Base-by-base conservation (phyloP, 768 basidiomycete species). In the Tremella yokohamensis region DNA sequence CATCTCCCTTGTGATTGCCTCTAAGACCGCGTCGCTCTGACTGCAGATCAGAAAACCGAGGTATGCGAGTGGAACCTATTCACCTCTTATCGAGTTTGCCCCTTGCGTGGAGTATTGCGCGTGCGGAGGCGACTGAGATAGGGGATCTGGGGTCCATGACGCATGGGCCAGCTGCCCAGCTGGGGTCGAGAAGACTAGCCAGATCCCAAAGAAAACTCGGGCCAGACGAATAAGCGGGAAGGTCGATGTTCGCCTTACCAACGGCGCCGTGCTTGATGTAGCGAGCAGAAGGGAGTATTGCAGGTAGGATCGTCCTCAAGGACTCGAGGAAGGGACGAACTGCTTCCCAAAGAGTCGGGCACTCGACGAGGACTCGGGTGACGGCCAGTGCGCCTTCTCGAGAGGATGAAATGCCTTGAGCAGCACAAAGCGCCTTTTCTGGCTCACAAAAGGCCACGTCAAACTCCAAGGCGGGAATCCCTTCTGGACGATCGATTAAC, bases 21-120 rank as follows among this genome's bases (percentile, higher is more conserved):
- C 82, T 2, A 90, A 70, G 1, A 89, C 78, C 0, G 88, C 84
- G 54, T 87, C 84, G 0, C 81, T 84, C 68, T 90, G 88, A 47
- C 58, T 60, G 8, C 37, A 24, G 7, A 52, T 54, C 52, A 59
- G 58, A 19, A 11, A 18, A 6, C 7, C n/a, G 42, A 4, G n/a
- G 42, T 34, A 49, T 56, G n/a, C n/a, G 26, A 12, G 2, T 29
- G 3, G n/a, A 26, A 42, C 9, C 3, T 16, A 15, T 55, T 40
- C 24, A 61, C 70, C 85, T 86, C 0, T 82, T 78, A 61, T 90
- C 88, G 25, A 90, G 78, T 65, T 84, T 87, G 2, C 76, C 72
- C 22, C 45, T 22, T 16, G 65, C 58, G 40, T 61, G 75, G n/a
- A 88, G 71, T 40, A 79, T 78, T 19, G 70, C 58, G 4, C 83